These are phyloP conservation scores for Caloboletus inedulis DNA, from an alignment of 1,284 basidiomycete genomes.

Conservation along the genomic window DNA sequence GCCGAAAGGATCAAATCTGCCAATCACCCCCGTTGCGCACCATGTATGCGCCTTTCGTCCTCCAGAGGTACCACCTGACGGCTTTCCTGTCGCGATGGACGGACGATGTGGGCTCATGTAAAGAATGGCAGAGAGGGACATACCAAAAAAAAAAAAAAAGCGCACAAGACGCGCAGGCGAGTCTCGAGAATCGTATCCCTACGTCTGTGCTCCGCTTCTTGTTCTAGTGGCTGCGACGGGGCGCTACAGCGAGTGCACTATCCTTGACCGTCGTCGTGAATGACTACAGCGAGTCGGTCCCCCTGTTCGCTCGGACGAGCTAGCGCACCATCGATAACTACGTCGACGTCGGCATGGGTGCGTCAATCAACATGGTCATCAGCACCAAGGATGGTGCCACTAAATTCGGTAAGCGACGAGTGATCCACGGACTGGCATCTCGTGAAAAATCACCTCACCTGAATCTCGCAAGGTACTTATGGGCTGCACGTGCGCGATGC, in stretches of 20 bases:
- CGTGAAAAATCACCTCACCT: background rate
- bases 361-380: constrained; percentile 16
- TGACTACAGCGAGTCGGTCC: constrained; percentile 18
- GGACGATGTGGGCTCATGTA: background rate
- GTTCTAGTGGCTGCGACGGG: constrained; percentile 8
- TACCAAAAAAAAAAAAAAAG: background rate
- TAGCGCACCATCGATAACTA: constrained; percentile 18
- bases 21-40: background rate
- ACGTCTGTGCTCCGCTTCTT: constrained; percentile 3
- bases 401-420: constrained; percentile 18
- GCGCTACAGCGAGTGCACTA: background rate
- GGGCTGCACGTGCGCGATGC: constrained; percentile 16
- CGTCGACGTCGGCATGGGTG: constrained; percentile 8
- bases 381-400: constrained; percentile 24
- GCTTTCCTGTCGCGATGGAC: background rate
- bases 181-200: background rate
- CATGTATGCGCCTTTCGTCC: background rate
- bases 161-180: background rate
- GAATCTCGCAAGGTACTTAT: constrained; percentile 18
- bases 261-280: constrained; percentile 3
- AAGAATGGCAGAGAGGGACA: background rate
- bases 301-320: constrained; percentile 23
- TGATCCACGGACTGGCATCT: background rate
- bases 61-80: background rate
- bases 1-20: background rate